A percentile compares a stretch with the other conserved stretches of the same genome.
These are phyloP conservation scores for Hibiscus trionum DNA, from an alignment of 345 rosid genomes.

Conservation along the genomic window DNA sequence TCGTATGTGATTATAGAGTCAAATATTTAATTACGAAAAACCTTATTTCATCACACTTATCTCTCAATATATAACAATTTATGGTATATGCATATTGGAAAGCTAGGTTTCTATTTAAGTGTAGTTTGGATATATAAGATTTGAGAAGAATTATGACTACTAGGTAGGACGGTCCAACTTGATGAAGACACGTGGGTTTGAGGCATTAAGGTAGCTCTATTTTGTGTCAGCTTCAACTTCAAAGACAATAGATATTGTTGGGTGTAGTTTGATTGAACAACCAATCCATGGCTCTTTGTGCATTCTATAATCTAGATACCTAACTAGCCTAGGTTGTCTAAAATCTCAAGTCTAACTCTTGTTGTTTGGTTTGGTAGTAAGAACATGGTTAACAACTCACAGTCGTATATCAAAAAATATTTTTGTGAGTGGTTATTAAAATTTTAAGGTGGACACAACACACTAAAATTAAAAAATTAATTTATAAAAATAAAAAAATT, in stretches of 20 bases:
- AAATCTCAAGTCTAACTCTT: too few relatives aligned
- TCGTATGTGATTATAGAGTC: too few relatives aligned
- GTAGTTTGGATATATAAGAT: not conserved
- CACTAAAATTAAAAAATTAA: too few relatives aligned
- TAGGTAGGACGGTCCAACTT: constrained; percentile 1
- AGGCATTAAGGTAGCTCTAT: not conserved
- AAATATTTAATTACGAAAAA: too few relatives aligned
- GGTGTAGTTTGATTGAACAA: not conserved
- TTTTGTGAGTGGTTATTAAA: too few relatives aligned
- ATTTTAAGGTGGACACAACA: too few relatives aligned
- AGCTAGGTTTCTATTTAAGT: not conserved
- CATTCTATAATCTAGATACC: not conserved
- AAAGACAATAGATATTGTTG: not conserved
- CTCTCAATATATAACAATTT: too few relatives aligned
- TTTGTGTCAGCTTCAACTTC: constrained; percentile 1
- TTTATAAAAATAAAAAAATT: too few relatives aligned
- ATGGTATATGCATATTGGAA: too few relatives aligned
- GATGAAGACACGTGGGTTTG: not conserved
- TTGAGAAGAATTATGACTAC: not conserved
- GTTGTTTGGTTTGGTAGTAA: too few relatives aligned
- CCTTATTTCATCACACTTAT: too few relatives aligned
- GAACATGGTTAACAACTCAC: not conserved
- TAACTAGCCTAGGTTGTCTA: not conserved
- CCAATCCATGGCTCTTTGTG: not conserved
- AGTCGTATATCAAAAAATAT: too few relatives aligned